Base-by-base conservation (phyloP, 2,329 filamentous ascomycete genomes). In the Tolypocladium tundrense region DNA sequence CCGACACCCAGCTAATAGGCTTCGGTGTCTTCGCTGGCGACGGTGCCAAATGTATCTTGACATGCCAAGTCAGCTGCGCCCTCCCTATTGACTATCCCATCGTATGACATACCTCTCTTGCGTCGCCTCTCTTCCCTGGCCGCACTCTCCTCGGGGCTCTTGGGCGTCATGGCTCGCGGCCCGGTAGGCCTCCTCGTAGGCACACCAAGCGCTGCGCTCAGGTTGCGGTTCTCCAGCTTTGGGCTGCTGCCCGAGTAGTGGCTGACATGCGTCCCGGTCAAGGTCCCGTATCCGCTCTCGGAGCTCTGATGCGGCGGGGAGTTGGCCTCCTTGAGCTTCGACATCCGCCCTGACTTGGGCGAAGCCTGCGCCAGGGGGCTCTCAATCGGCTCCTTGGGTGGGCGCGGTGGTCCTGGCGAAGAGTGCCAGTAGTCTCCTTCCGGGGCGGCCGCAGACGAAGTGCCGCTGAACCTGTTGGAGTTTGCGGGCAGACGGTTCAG, bases 381-480 rank as follows among this genome's bases (percentile, higher is more conserved):
- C 6, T 79, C 80, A 0, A 86, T 69, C 0, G 82, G 80, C 70
- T 87, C 84, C 72, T 87, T 87, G 6, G 84, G 84, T 41, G 84
- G 84, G 4, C 82, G 77, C 1, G 82, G 80, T 1, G 83, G 84
- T 2, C 69, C 69, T 2, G 78, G 73, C 1, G 80, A 80, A 0
- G 76, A 69, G 13, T 71, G 67, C 69, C 74, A 81, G 62, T 81
- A 76, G 48, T 80, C 76, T 2, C 59, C 70, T 63, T 65, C 77
- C 9, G 66, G 64, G 6, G 62, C 67, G 11, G 62, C 69, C n/a
- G 57, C 62, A 0, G 71, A 72, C 2, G 72, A 78, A 13, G 73
- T 72, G 59, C 75, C 75, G 67, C 77, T 80, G 65, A 81, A 81
- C 50, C 77, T 71, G 62, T 79, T 76, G 58, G 70, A 68, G 64